A percentile compares a stretch with the other conserved stretches of the same genome.
Conservation (phyloP, 2,329 filamentous ascomycete species). For the Fusarium verrucosum region DNA sequence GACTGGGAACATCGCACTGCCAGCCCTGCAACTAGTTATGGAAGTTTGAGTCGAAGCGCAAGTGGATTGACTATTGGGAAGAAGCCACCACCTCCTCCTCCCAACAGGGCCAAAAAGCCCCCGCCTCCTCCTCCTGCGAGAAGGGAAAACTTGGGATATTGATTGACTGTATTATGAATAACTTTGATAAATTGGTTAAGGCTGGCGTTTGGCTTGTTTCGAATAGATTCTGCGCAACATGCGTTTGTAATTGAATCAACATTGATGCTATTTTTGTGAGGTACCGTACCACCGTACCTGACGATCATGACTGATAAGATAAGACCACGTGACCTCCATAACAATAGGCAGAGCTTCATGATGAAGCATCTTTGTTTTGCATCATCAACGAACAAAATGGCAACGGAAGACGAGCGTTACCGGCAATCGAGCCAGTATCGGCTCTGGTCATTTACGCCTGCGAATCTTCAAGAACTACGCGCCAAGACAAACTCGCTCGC, state of each 20-base stretch:
- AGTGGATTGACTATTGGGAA: constrained; percentile 51
- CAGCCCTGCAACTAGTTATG: constrained; percentile 66
- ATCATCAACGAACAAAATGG: constrained; percentile 61
- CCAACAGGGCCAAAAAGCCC: constrained; percentile 57
- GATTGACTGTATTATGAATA: constrained; percentile 8
- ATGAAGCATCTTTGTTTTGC: constrained; percentile 2
- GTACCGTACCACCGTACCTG: neutral
- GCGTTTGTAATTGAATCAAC: constrained; percentile 32
- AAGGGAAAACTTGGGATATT: constrained; percentile 45
- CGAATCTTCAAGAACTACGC: constrained; percentile 76
- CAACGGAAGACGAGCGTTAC: constrained; percentile 90
- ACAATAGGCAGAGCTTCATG: neutral
- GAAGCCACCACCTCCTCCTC: constrained; percentile 64
- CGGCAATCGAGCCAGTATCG: constrained; percentile 88
- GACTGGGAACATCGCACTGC: constrained; percentile 59
- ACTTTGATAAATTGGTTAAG: constrained; percentile 5
- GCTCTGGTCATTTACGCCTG: constrained; percentile 88
- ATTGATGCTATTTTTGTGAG: constrained; percentile 1
- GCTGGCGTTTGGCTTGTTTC: constrained; percentile 31
- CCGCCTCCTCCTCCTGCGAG: constrained; percentile 50
- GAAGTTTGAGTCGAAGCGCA: constrained; percentile 60
- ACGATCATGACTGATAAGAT: constrained; percentile 14
- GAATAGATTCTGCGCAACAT: constrained; percentile 34
- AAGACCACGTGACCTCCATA: constrained; percentile 20
- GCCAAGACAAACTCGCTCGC: constrained; percentile 82